phyloP scores from a whole-genome alignment of 164 flowering plant genomes.

The Vitis rupestris region DNA sequence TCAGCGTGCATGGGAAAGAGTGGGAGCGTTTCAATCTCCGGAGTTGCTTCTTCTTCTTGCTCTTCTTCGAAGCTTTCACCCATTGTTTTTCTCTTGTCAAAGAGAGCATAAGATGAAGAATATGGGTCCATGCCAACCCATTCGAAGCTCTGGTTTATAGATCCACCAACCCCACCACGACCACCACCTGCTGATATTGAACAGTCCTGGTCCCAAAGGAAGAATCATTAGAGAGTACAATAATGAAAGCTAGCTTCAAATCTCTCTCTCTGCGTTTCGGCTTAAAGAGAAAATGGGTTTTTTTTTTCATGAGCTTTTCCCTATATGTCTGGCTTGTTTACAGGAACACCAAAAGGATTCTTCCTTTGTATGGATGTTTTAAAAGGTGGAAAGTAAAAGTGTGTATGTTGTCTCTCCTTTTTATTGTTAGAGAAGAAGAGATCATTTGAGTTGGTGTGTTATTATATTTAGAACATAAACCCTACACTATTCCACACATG shows the following conservation, averaged over 20 bases:
- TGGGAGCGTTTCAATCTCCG: conserved; percentile 71
- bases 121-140: conserved; percentile 50
- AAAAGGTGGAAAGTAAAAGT: neutral
- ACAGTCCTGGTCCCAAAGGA: conserved; percentile 48
- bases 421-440: neutral
- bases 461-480: neutral
- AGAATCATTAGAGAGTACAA: neutral
- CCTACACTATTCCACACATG: neutral
- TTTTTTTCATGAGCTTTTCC: no score
- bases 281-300: no score
- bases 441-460: neutral
- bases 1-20: conserved; percentile 80
- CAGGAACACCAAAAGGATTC: conserved; percentile 1
- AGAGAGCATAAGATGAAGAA: conserved; percentile 27
- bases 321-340: no score
- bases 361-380: neutral
- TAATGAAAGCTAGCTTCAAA: neutral
- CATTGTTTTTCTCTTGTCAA: conserved; percentile 23
- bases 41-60: conserved; percentile 22
- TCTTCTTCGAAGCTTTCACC: conserved; percentile 15
- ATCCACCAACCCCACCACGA: conserved; percentile 26
- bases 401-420: neutral
- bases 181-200: conserved; percentile 49
- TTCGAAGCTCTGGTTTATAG: conserved; percentile 36
- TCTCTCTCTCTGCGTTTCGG: neutral